Evolutionary conservation across 257 asterid genomes (phyloP), one percentile per base, ranked within the genome.

Genomic region (Euphrasia confusa): DNA sequence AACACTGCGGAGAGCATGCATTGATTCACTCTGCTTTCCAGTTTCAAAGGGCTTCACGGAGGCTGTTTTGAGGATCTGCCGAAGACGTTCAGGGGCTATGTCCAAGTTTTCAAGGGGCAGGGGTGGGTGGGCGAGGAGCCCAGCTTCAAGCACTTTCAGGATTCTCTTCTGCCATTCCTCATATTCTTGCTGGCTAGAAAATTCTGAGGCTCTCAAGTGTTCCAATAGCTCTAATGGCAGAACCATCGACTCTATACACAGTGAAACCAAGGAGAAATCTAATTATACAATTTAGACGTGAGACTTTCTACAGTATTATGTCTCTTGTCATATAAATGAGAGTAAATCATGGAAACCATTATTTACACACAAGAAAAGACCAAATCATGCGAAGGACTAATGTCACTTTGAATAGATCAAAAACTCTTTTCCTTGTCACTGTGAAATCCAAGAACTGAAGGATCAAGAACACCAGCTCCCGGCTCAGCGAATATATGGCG

Each of bases 181-280:
- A 54, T 82, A 88, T 67, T 88, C 95, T 49, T 50, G 67, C 49
- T 71, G 89, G 68, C 70, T 80, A 2, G 83, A 35, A 77, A 88
- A 91, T 75, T 91, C 98, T 13, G 90, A 75, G 40, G 81, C 45
- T 71, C 69, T 81, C 18, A 84, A 58, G 15, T 84, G 88, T 72
- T 86, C 90, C 79, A 91, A 71, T 53, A 88, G 79, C 81, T 91
- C 95, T 75, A 91, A 61, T 14, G 98, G 98, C 68, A 91, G 80
- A 79, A 88, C 87, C 65, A 84, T 80, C 1, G 90, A 78, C 76
- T 91, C 98, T 11, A 83, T 74, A 73, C 44, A 50, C 74, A 67
- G 56, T 26, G 58, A 39, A 79, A 57, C 24, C 64, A 40, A 26
- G 21, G 39, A 60, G 60, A 52, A 18, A 69, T 28, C 40, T 11